Evolutionary conservation across 768 basidiomycete species (phyloP).

Genomic region (Podaxis sp.): DNA sequence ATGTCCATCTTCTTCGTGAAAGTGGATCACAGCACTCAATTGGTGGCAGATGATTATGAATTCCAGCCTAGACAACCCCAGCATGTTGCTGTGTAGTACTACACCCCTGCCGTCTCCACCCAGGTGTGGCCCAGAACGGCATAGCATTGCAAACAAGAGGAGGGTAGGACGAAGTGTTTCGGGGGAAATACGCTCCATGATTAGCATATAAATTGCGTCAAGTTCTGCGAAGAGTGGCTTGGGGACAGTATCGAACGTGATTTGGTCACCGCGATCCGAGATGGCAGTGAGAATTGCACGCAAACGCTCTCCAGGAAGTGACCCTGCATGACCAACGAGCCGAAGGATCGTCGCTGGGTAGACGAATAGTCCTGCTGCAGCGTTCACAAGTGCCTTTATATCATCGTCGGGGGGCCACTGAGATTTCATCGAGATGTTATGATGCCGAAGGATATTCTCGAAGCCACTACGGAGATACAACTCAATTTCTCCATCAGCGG

Average conservation of each 20-base stretch:
- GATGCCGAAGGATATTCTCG: not conserved
- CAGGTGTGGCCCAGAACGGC: not conserved
- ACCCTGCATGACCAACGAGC: not conserved
- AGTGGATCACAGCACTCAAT: not conserved
- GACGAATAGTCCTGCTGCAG: not conserved
- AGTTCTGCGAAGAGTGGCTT: not conserved
- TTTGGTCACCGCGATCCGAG: not conserved
- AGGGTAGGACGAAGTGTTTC: not conserved
- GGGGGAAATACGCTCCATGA: not conserved
- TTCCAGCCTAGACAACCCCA: not conserved
- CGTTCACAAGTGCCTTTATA: not conserved
- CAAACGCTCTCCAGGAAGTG: not conserved
- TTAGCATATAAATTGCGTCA: not conserved
- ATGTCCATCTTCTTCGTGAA: not conserved
- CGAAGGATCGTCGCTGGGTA: not conserved
- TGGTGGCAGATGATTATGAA: not conserved
- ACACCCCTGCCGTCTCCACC: not conserved
- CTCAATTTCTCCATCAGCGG: not conserved
- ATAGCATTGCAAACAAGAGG: not conserved
- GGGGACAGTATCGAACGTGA: not conserved
- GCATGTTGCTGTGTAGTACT: not conserved
- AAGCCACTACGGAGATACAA: not conserved
- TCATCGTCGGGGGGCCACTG: not conserved
- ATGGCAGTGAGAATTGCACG: not conserved
- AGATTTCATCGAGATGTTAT: not conserved